Evolutionary conservation across 1,284 basidiomycete genomes (phyloP).

Genomic region (Cutaneotrichosporon arboriforme): DNA sequence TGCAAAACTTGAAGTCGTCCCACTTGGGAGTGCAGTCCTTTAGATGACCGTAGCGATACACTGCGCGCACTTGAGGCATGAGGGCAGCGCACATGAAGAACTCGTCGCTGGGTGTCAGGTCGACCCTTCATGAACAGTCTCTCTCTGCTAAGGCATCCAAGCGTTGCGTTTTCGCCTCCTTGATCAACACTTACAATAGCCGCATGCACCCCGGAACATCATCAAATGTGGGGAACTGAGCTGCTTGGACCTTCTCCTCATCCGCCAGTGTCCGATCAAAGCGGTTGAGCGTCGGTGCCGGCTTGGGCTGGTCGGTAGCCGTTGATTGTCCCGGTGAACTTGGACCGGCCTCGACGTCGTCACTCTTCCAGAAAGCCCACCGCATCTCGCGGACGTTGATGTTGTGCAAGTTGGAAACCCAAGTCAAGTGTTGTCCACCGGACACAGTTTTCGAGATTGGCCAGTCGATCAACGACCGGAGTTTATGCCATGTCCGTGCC

Average conservation of each 20-base stretch:
- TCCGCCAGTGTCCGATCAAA: slow-evolving; percentile 37
- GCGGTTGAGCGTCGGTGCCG: slow-evolving; percentile 21
- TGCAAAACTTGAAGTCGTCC: slow-evolving; percentile 93
- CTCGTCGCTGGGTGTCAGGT: slow-evolving; percentile 54
- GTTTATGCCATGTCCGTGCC: no score
- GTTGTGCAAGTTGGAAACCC: no score
- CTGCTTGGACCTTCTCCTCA: slow-evolving; percentile 42
- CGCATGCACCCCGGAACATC: slow-evolving; percentile 74
- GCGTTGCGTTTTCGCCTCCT: no score
- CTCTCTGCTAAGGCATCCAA: no score
- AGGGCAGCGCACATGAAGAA: slow-evolving; percentile 76
- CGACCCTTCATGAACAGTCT: no score
- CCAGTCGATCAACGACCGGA: no score
- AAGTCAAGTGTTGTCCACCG: no score
- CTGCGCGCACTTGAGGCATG: slow-evolving; percentile 70
- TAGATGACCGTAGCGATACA: slow-evolving; percentile 80
- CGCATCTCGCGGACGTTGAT: slow-evolving; percentile 14
- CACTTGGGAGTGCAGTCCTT: slow-evolving; percentile 72
- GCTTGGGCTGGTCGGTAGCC: not conserved
- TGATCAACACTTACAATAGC: slow-evolving; percentile 55
- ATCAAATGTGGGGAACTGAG: slow-evolving; percentile 60
- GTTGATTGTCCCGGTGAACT: not conserved
- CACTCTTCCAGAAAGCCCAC: slow-evolving; percentile 7
- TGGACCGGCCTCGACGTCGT: slow-evolving; percentile 1
- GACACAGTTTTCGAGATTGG: no score